These are phyloP conservation scores for Solanum stenotomum DNA, from an alignment of 257 asterid species.

Conservation along the genomic window DNA sequence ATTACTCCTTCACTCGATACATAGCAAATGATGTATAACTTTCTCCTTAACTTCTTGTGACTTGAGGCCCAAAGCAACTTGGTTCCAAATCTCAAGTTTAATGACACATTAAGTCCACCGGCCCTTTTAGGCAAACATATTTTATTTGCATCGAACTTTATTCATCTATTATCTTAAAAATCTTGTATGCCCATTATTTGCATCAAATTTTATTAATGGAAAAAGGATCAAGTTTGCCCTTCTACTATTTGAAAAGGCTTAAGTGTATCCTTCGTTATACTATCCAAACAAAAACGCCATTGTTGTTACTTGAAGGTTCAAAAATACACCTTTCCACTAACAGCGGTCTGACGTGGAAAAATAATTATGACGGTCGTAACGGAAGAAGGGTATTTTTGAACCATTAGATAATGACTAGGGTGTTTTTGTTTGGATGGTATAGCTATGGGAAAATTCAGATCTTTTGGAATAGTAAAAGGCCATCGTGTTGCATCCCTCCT, in stretches of 20 bases:
- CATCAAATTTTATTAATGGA: background rate
- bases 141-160: background rate
- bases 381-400: background rate
- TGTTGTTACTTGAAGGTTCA: background rate
- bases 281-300: background rate
- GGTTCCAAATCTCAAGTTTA: background rate
- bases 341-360: too few relatives aligned
- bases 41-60: background rate
- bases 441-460: background rate
- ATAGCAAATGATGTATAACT: too few relatives aligned
- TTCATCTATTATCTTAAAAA: background rate
- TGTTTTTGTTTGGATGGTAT: too few relatives aligned
- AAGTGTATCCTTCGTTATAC: background rate
- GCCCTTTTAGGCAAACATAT: background rate
- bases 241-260: background rate
- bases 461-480: background rate
- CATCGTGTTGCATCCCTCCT: background rate
- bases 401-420: background rate
- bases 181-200: background rate
- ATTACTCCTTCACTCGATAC: too few relatives aligned
- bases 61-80: background rate
- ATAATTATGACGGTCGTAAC: rapidly evolving
- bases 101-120: background rate
- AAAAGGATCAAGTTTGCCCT: background rate
- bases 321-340: too few relatives aligned